Conservation (phyloP, 1,284 basidiomycete genomes). For the Leccinum subrobustum region DNA sequence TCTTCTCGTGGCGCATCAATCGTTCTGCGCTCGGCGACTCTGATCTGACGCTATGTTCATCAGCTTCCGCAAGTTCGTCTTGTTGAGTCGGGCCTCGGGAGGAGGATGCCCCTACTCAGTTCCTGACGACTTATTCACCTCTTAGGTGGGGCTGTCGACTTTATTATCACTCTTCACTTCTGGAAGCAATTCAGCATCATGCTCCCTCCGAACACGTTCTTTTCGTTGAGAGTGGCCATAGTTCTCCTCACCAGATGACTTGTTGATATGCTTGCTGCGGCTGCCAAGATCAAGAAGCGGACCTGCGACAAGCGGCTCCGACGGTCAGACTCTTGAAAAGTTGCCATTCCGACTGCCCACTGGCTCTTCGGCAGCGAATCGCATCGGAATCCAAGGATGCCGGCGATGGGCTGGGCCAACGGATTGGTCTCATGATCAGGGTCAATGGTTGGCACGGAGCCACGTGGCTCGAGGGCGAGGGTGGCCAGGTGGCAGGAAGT, state of each 20-base stretch:
- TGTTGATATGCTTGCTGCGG: background rate
- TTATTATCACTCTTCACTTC: background rate
- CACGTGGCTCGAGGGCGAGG: background rate
- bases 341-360: background rate
- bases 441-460: background rate
- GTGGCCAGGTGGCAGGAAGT: background rate
- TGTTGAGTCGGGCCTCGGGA: background rate
- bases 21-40: no score
- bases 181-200: background rate
- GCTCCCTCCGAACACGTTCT: background rate
- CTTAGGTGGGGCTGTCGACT: background rate
- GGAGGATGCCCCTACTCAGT: background rate
- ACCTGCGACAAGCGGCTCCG: background rate
- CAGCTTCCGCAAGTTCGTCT: background rate
- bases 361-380: background rate
- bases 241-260: background rate
- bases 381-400: background rate
- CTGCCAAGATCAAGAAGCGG: background rate
- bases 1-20: background rate
- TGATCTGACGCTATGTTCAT: background rate
- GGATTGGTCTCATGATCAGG: background rate
- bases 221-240: background rate
- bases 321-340: background rate
- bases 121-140: background rate
- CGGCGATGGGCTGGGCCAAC: background rate